These are phyloP conservation scores for Mycosarcoma mackinlayi DNA, from an alignment of 1,284 basidiomycete species.

Conservation along the genomic window DNA sequence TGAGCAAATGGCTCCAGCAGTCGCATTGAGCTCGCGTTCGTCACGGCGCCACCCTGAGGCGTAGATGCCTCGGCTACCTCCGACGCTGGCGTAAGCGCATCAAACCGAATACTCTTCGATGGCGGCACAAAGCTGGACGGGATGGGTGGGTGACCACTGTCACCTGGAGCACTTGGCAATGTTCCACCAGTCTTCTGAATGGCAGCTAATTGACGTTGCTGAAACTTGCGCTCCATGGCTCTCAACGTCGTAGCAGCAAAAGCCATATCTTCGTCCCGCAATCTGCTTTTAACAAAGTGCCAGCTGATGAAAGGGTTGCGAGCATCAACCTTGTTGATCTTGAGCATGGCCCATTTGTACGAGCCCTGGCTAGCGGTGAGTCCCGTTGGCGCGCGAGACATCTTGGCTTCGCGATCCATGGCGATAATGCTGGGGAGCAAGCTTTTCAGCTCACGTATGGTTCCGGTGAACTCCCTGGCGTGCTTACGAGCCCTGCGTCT, in stretches of 20 bases:
- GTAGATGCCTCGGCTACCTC: not conserved
- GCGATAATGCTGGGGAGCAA: conserved; percentile 57
- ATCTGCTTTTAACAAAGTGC: conserved; percentile 55
- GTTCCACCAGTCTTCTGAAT: conserved; percentile 7
- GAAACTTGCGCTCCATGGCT: conserved; percentile 52
- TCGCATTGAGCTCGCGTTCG: not conserved
- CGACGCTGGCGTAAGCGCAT: conserved; percentile 1
- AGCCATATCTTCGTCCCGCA: conserved; percentile 59
- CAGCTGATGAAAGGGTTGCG: conserved; percentile 64
- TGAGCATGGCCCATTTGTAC: conserved; percentile 47
- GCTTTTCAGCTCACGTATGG: conserved; percentile 56
- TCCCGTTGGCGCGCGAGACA: conserved; percentile 14
- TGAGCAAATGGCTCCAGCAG: conserved; percentile 23
- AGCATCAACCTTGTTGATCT: conserved; percentile 53
- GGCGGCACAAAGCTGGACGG: conserved; percentile 24
- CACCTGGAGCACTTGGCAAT: not conserved
- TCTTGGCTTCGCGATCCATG: conserved; percentile 39
- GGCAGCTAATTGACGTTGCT: conserved; percentile 26
- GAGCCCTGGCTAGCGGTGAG: conserved; percentile 34
- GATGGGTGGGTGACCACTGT: conserved; percentile 17
- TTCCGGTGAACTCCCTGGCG: conserved; percentile 55
- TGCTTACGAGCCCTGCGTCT: conserved; percentile 32
- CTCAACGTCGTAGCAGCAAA: conserved; percentile 51
- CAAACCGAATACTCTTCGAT: conserved; percentile 23
- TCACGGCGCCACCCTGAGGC: not conserved